Evolutionary conservation across 805 yeast genomes (phyloP), one percentile per base, ranked within the genome.

Genomic region (Ascoidea asiatica): DNA sequence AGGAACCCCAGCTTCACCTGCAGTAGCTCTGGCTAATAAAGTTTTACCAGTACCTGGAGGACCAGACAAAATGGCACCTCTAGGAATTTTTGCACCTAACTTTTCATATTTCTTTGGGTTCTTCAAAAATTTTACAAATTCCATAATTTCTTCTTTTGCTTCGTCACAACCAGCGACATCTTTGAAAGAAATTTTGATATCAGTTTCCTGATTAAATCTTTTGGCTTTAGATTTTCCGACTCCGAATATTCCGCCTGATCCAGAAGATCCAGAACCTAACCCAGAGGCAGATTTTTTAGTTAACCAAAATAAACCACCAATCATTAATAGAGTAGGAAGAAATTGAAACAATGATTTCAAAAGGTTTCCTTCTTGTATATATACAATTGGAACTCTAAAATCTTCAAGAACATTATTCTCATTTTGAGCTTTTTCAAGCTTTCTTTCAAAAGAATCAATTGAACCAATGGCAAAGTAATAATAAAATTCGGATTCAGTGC

Each of bases 11-110:
- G 99, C 98, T 63, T 92, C 99, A 52, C 98, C 98, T 1, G 98
- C 98, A 42, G 97, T 92, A 4, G 99, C 99, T 59, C 87, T 90
- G 11, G 99, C 99, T 43, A 92, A 67, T 44, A 92, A 69, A 1
- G 99, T 92, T 61, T 92, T 92, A 77, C 99, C 99, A 7, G 98
- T 92, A 68, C 99, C 99, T 43, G 99, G 99, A 17, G 98, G 95
- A 42, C 99, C 99, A 1, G 95, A 83, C 46, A 92, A 67, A 48
- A 92, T 86, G 7, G 98, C 98, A 54, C 99, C 99, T 59, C 97
- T 77, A 41, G 99, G 99, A 52, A 92, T 92, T 61, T 88, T 86
- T 37, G 97, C 99, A 37, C 99, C 99, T 46, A 92, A 69, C 48
- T 77, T 77, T 61, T 89, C 97, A 63, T 89, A 92, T 59, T 88